Base-by-base conservation (phyloP, 495 filamentous ascomycete genomes). In the Trypethelium eluteriae region DNA sequence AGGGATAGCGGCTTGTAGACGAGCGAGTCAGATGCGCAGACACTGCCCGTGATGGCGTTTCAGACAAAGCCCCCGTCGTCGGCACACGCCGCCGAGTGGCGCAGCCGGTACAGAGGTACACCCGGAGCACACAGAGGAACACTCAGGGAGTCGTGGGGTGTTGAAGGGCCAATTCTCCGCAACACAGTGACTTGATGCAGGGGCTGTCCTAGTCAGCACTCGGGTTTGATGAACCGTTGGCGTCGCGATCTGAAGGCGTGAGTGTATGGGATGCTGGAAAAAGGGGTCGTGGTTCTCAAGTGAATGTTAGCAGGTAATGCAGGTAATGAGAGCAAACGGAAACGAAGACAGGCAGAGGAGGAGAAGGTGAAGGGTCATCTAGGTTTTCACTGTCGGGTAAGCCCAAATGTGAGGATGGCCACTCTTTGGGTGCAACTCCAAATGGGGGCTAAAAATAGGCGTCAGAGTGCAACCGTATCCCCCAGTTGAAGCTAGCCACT, bases 371-470 rank as follows among this genome's bases (percentile, higher is more conserved):
- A 25, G 25, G 25, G 25, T 25, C 25, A 25, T 1, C 25, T 0
- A 25, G 25, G 25, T 25, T 25, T 25, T 25, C 25, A 25, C 25
- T 25, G 25, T 25, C 25, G 25, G 25, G 25, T 25, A 25, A 25
- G 25, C 25, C 25, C 25, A 25, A 25, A 25, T 25, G 25, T 25
- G 25, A 25, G 25, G 25, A 25, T 25, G 25, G 25, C 25, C 25
- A 25, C 25, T 25, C 25, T 25, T 25, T 25, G 25, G 25, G 25
- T 25, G 25, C 25, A 25, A 25, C 25, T 25, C 25, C 3, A 7
- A 10, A 59, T 18, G 7, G 53, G 53, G 53, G 53, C 53, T 59
- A 59, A 35, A 35, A 59, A 59, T 59, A 59, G 53, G 53, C 25
- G 53, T 6, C 14, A 7, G 5, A 5, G 32, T 7, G 25, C 10